These are phyloP conservation scores for Fusarium foetens DNA, from an alignment of 2,329 filamentous ascomycete genomes.

Conservation along the genomic window DNA sequence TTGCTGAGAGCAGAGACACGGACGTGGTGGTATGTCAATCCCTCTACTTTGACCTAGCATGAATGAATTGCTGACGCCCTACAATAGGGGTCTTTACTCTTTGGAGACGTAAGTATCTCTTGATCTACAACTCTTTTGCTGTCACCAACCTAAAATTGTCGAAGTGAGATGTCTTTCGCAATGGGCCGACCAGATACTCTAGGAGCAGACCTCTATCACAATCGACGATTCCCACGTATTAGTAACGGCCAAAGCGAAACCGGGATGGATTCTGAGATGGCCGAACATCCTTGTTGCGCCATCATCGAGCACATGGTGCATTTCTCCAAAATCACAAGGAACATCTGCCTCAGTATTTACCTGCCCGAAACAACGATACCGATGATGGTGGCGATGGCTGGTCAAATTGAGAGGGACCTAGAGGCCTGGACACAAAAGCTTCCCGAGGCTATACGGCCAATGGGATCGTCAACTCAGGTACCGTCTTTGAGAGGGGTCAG, in stretches of 20 bases:
- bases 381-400: not conserved
- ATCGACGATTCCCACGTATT: not conserved
- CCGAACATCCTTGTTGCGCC: not conserved
- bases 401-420: not conserved
- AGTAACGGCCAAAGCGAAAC: not conserved
- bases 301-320: not conserved
- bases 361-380: not conserved
- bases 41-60: no score
- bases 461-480: not conserved
- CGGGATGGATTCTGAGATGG: not conserved
- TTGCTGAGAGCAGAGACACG: not conserved
- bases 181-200: not conserved
- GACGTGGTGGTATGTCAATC: not conserved
- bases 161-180: not conserved
- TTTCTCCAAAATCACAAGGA: not conserved
- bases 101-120: not conserved
- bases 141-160: rapidly evolving
- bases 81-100: not conserved
- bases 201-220: not conserved
- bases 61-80: not conserved
- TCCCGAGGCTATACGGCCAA: not conserved
- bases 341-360: not conserved
- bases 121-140: rapidly evolving
- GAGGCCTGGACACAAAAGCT: not conserved
- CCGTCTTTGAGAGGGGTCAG: not conserved